Percentiles rank a stretch among this genome's conserved stretches.
Evolutionary conservation across 208 protist species (phyloP).

Genomic region (Entamoeba histolytica): DNA sequence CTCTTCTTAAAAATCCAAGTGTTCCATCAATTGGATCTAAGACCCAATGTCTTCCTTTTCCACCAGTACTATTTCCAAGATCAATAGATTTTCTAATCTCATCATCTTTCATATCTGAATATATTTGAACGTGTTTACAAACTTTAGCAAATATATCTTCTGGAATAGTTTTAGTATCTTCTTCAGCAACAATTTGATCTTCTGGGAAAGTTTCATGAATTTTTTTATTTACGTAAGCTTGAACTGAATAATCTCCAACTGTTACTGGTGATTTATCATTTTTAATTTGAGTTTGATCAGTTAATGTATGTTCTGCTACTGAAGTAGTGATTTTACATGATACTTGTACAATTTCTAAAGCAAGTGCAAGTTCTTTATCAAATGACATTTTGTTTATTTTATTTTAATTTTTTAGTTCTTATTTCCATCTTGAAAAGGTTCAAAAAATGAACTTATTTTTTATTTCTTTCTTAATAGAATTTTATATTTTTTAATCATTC

Average conservation of each 20-base stretch:
- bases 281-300: background rate
- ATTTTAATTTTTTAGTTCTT: no score
- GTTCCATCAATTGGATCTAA: background rate
- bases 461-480: no score
- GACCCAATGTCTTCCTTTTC: background rate
- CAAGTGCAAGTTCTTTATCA: background rate
- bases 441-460: no score
- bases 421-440: no score
- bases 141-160: background rate
- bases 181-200: background rate
- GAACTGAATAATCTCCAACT: background rate
- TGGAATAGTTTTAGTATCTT: background rate
- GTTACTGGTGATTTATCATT: background rate
- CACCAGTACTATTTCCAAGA: background rate
- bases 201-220: background rate
- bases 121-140: background rate
- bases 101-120: background rate
- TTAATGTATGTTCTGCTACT: background rate
- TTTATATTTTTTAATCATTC: no score
- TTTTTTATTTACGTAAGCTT: background rate
- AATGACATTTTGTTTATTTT: background rate
- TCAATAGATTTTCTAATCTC: background rate
- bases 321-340: background rate
- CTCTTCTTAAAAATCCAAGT: background rate
- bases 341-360: background rate